These are phyloP conservation scores for Taphrina pruni DNA, from an alignment of 1,139 yeast genomes.

Conservation along the genomic window DNA sequence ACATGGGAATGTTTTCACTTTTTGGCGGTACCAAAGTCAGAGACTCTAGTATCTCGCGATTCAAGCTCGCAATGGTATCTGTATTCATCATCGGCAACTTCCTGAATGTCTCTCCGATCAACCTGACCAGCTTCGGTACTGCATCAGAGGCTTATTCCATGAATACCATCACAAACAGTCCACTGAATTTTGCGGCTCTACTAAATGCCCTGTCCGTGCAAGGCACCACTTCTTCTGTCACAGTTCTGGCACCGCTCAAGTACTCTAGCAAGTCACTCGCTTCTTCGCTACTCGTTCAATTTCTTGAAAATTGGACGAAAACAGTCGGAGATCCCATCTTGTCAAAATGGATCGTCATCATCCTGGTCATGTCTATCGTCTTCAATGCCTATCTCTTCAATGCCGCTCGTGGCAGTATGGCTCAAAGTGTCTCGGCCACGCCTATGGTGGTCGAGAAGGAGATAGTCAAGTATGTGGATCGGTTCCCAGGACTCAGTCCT, in stretches of 20 bases:
- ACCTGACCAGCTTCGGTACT: constrained; percentile 29
- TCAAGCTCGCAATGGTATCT: constrained; percentile 62
- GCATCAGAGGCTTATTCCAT: constrained; percentile 50
- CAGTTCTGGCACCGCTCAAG: constrained; percentile 68
- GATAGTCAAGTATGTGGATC: constrained; percentile 43
- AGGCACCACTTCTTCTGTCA: constrained; percentile 46
- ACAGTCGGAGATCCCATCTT: constrained; percentile 85
- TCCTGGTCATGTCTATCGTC: constrained; percentile 74
- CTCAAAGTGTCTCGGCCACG: constrained; percentile 46
- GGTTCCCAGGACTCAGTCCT: constrained; percentile 39
- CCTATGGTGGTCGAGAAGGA: constrained; percentile 53
- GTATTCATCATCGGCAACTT: constrained; percentile 75
- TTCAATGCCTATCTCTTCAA: constrained; percentile 79
- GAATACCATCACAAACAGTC: constrained; percentile 17
- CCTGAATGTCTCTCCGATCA: constrained; percentile 59
- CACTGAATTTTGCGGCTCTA: constrained; percentile 26
- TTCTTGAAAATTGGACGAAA: constrained; percentile 64
- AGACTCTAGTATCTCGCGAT: constrained; percentile 47
- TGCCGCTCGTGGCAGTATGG: constrained; percentile 49
- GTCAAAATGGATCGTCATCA: constrained; percentile 75
- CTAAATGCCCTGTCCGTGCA: constrained; percentile 53
- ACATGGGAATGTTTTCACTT: constrained; percentile 42
- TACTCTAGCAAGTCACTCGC: constrained; percentile 71
- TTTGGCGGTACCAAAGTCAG: constrained; percentile 47
- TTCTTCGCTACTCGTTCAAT: constrained; percentile 66